These are phyloP conservation scores for Aspergillus sp. DNA, from an alignment of 2,329 filamentous ascomycete species.

Conservation along the genomic window DNA sequence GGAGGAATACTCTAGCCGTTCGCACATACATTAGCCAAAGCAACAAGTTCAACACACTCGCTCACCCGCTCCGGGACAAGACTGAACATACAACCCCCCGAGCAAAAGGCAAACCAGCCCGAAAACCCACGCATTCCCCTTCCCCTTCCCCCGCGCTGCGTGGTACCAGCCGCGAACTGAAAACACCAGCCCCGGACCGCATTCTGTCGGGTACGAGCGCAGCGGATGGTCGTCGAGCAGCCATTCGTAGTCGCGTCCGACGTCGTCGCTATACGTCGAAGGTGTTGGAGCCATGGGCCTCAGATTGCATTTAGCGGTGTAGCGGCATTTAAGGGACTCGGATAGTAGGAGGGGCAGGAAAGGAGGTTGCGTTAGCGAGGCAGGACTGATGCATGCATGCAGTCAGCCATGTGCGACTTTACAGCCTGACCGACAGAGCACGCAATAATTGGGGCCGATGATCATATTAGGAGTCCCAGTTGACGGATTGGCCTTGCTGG, in stretches of 20 bases:
- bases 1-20: conserved; percentile 10
- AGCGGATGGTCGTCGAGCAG: conserved; percentile 27
- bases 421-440: too few species aligned
- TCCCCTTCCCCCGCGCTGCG: conserved; percentile 8
- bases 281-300: conserved; percentile 3
- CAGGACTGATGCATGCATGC: neutral
- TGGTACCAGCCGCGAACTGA: conserved; percentile 11
- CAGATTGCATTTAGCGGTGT: too few species aligned
- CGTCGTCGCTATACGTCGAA: neutral
- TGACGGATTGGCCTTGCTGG: too few species aligned
- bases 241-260: conserved; percentile 15
- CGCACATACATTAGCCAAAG: too few species aligned
- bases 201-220: conserved; percentile 22
- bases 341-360: neutral
- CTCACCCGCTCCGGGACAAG: too few species aligned
- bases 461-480: too few species aligned
- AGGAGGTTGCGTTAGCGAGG: neutral
- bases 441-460: too few species aligned
- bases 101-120: conserved; percentile 17
- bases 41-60: neutral
- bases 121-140: conserved; percentile 14
- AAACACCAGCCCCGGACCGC: conserved; percentile 16
- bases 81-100: conserved; percentile 15
- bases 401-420: too few species aligned
- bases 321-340: neutral